Base-by-base conservation (phyloP, 495 filamentous ascomycete genomes). In the Penicillium roqueforti region DNA sequence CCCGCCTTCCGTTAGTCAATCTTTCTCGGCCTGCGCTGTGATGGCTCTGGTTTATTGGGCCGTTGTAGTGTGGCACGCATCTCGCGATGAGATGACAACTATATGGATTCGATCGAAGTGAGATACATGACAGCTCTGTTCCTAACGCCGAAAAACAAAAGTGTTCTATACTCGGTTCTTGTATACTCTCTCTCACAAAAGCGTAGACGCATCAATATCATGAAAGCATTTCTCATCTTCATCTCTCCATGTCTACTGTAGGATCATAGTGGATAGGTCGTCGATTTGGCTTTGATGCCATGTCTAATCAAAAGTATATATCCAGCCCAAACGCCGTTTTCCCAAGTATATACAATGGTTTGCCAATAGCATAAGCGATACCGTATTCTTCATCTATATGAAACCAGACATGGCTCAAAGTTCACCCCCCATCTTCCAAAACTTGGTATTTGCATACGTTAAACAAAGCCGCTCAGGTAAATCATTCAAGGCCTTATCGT, bases 391-490 rank as follows among this genome's bases (percentile, higher is more conserved):
- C 29, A 34, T 13, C 18, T 25, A 19, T 6, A 29, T 19, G 9
- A 19, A 29, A 37, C 20, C 14, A 49, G 14, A 18, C 25, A 45
- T 20, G n/a, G n/a, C 23, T 50, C 28, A 72, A 34, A 74, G 59
- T 41, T 72, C 61, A 48, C 50, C 53, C 0, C 74, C 74, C 68
- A 76, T 74, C 51, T 69, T 69, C 74, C 74, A 76, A 42, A 77
- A 77, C 29, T 63, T 61, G 18, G 74, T 75, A 55, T 77, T 67
- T 7, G 73, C 74, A 63, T 77, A 77, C 3, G 73, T 70, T 60
- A 77, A 45, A 62, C 73, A 77, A 26, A 77, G 52, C 4, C 23
- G 51, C 0, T 55, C 57, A 9, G 57, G 38, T 18, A 49, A 58
- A 49, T 65, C 58, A 45, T 55, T 41, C 20, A 38, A 34, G 23